Conservation (phyloP, 352 stramenopile species). For the Pythium folliculosum region DNA sequence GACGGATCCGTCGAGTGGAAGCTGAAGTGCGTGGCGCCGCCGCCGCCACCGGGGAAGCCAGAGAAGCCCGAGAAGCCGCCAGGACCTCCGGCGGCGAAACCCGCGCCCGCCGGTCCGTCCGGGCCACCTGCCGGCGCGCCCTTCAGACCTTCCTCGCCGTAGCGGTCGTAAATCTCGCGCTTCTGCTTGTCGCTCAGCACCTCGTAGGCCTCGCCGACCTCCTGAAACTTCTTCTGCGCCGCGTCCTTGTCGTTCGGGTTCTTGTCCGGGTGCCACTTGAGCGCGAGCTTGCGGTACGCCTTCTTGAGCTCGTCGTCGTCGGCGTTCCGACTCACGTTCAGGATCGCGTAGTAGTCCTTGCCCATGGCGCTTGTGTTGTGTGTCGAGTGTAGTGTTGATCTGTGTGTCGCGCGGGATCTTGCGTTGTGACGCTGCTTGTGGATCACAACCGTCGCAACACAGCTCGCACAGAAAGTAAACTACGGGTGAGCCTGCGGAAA, state of each 20-base stretch:
- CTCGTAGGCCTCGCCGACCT: conserved; percentile 92
- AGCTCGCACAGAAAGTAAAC: not conserved
- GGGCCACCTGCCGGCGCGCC: conserved; percentile 35
- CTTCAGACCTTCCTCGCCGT: conserved; percentile 91
- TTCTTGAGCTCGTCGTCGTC: conserved; percentile 86
- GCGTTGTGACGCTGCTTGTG: not conserved
- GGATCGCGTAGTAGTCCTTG: conserved; percentile 85
- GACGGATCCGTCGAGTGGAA: conserved; percentile 81
- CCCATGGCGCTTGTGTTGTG: conserved; percentile 46
- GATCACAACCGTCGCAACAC: conserved; percentile 16
- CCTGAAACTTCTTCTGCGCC: conserved; percentile 92
- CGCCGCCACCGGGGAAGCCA: conserved; percentile 66
- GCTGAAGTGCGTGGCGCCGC: conserved; percentile 43
- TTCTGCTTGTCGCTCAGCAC: conserved; percentile 94
- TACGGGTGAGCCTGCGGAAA: conserved; percentile 7
- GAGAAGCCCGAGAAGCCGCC: conserved; percentile 65
- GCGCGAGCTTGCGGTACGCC: conserved; percentile 84
- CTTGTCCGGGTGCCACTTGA: conserved; percentile 93
- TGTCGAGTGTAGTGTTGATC: conserved; percentile 7
- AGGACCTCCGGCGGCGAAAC: conserved; percentile 30
- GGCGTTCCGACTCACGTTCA: conserved; percentile 67
- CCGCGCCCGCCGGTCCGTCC: conserved; percentile 19
- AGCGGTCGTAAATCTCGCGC: conserved; percentile 92
- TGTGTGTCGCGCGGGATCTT: conserved; percentile 16
- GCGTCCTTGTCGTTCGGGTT: conserved; percentile 86